Evolutionary conservation across 2,329 filamentous ascomycete species (phyloP), one percentile per base, ranked within the genome.

Genomic region (Neopestalotiopsis rosae): DNA sequence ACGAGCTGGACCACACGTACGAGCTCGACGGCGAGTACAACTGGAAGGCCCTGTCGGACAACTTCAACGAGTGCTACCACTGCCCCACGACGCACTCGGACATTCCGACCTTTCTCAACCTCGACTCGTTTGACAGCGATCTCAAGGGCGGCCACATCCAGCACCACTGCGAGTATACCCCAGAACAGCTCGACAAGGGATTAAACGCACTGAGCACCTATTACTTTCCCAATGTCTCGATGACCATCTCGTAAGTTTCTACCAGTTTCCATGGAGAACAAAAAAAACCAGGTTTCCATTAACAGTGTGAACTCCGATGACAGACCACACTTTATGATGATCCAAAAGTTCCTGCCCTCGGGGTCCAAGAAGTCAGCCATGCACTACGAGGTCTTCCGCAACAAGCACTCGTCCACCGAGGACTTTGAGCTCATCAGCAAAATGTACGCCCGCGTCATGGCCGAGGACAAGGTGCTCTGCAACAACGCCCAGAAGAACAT

Each of bases 391-490:
- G 85, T 91, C 65, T 91, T 85, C 82, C 83, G 87, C 70, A 88
- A 91, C 83, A 88, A 87, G 75, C 79, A 87, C 75, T 85, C 88
- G 3, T 83, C 82, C 14, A 85, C 90, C 12, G 85, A 86, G 32
- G 85, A 89, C 69, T 91, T 91, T 75, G 78, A 83, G 17, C 77
- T 82, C 65, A 88, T 91, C 77, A 85, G 83, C 76, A 78, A 86
- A 59, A 87, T 90, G 73, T 91, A 90, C 81, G 88, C 88, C 77
- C 85, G 87, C 49, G 85, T 91, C 77, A 88, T 91, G 86, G 83
- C 83, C 1, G 89, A 91, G 77, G 89, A 91, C 80, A 91, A 91
- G 74, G 81, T 85, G 6, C 85, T 91, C 30, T 91, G 89, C 80
- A 81, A 84, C 72, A 83, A 83, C 12, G 85, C 87, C 1, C 89